Percentiles rank a stretch among this genome's conserved stretches.
phyloP scores from a whole-genome alignment of 331 rosid species.

The Dryas integrifolia region DNA sequence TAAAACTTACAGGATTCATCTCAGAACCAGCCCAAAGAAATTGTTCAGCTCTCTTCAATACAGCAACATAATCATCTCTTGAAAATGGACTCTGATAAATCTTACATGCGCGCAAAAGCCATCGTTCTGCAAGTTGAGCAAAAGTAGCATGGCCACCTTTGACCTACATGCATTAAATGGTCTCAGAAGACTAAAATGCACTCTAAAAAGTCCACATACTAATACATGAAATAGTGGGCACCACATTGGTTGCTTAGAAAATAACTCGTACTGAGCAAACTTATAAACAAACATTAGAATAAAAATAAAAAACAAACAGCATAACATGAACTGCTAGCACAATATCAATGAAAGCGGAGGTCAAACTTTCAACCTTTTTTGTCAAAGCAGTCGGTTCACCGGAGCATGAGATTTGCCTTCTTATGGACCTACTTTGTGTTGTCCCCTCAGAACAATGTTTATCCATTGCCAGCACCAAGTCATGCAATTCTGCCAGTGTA shows the following conservation, averaged over 20 bases:
- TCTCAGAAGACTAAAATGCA: constrained; percentile 29
- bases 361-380: constrained; percentile 55
- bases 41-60: constrained; percentile 80
- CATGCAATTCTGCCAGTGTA: constrained; percentile 76
- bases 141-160: constrained; percentile 56
- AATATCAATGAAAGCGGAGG: neutral
- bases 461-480: constrained; percentile 58
- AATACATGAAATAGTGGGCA: constrained; percentile 1
- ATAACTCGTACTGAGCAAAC: neutral
- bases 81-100: constrained; percentile 55
- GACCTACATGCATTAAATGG: constrained; percentile 49
- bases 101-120: constrained; percentile 59
- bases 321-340: neutral
- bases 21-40: constrained; percentile 98
- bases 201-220: neutral
- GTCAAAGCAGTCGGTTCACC: constrained; percentile 48
- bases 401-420: constrained; percentile 48
- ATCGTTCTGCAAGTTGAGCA: constrained; percentile 63
- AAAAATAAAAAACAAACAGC: constrained; percentile 1
- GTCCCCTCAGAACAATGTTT: constrained; percentile 49
- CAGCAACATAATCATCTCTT: constrained; percentile 51
- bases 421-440: constrained; percentile 38
- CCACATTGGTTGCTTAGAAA: neutral
- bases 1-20: constrained; percentile 75
- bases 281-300: neutral